These are phyloP conservation scores for Emericellopsis cladophorae DNA, from an alignment of 2,329 filamentous ascomycete species.

Conservation along the genomic window DNA sequence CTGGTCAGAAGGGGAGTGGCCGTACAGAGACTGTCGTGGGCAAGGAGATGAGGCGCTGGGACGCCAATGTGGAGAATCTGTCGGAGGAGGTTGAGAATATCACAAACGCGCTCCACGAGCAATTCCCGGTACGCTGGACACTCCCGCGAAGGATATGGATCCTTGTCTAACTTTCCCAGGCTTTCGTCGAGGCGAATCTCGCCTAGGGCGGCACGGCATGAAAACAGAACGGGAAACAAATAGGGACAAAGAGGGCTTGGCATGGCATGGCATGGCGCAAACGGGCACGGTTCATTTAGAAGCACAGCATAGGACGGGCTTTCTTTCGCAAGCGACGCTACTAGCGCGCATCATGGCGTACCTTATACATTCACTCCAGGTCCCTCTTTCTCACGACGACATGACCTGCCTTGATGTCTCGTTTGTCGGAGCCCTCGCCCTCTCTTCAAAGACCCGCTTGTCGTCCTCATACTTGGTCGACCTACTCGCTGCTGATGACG, in stretches of 20 bases:
- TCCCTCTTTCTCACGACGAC: slow-evolving; percentile 40
- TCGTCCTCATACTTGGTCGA: not conserved
- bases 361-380: slow-evolving; percentile 27
- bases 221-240: too few species aligned
- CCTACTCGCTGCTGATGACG: not conserved
- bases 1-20: slow-evolving; percentile 55
- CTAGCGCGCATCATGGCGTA: not conserved
- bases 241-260: not conserved
- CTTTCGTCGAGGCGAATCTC: slow-evolving; percentile 43
- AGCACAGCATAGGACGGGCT: not conserved
- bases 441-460: slow-evolving; percentile 33
- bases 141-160: not conserved
- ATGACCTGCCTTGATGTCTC: slow-evolving; percentile 35
- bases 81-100: slow-evolving; percentile 85
- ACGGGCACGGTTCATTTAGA: too few species aligned
- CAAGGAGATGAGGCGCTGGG: slow-evolving; percentile 73
- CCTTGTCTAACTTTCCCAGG: slow-evolving; percentile 18
- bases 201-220: slow-evolving; percentile 5
- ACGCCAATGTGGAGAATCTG: slow-evolving; percentile 73
- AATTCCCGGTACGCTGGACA: slow-evolving; percentile 51
- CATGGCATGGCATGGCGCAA: not conserved
- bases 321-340: not conserved
- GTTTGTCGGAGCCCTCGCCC: slow-evolving; percentile 23
- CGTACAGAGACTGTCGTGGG: slow-evolving; percentile 50
- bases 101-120: slow-evolving; percentile 65